phyloP scores from a whole-genome alignment of 768 basidiomycete species.

The Kwoniella sp. region DNA sequence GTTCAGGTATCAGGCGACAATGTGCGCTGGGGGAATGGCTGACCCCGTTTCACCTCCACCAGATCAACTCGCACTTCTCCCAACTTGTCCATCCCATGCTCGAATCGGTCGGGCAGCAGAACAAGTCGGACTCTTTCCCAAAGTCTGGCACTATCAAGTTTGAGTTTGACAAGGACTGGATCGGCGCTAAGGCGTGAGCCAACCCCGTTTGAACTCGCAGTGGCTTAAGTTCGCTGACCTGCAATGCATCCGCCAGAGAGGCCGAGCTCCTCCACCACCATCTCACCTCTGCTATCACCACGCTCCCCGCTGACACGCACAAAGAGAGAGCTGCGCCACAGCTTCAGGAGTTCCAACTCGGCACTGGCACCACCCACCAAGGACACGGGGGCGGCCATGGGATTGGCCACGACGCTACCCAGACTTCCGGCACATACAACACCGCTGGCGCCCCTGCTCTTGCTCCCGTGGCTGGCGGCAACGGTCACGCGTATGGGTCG shows the following conservation, averaged over 20 bases:
- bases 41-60: background rate
- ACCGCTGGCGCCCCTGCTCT: background rate
- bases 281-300: constrained; percentile 30
- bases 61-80: constrained; percentile 31
- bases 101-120: constrained; percentile 4
- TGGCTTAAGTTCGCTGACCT: no score
- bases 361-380: background rate
- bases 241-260: no score
- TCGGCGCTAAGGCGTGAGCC: constrained; percentile 47
- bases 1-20: background rate
- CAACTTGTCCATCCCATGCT: constrained; percentile 17
- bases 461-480: background rate
- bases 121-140: constrained; percentile 10
- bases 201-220: background rate
- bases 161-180: constrained; percentile 49
- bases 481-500: background rate
- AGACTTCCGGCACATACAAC: no score
- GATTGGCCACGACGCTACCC: background rate
- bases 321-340: constrained; percentile 1
- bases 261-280: constrained; percentile 41
- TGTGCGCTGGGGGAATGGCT: background rate
- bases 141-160: constrained; percentile 43
- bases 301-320: background rate
- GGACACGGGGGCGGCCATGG: background rate
- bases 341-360: constrained; percentile 9